These are phyloP conservation scores for Mycena capillaripes DNA, from an alignment of 768 basidiomycete genomes.

Conservation along the genomic window DNA sequence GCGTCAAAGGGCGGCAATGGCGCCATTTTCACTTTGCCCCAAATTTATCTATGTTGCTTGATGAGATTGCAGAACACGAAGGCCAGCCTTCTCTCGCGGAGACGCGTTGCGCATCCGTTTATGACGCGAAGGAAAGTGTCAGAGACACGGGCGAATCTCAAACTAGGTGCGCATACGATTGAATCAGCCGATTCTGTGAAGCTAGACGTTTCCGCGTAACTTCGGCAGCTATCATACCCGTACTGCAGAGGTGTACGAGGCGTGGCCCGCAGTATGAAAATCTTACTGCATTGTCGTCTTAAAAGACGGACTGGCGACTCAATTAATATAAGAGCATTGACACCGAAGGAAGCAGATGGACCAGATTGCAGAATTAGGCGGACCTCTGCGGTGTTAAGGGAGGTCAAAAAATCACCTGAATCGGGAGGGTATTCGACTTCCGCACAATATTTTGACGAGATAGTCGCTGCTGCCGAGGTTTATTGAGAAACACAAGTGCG, in stretches of 20 bases:
- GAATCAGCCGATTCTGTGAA: too few relatives aligned
- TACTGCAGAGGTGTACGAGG: background rate
- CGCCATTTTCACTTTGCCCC: too few relatives aligned
- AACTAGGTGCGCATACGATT: too few relatives aligned
- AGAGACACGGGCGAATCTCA: too few relatives aligned
- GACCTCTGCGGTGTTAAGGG: background rate
- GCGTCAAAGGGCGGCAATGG: too few relatives aligned
- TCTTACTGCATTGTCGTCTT: background rate
- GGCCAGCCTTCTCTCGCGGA: too few relatives aligned
- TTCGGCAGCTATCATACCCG: background rate
- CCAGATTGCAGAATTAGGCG: background rate
- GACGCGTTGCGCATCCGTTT: too few relatives aligned
- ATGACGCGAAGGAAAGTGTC: too few relatives aligned
- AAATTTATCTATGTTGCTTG: too few relatives aligned
- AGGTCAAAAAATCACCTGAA: background rate
- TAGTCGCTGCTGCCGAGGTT: background rate
- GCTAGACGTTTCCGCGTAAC: background rate
- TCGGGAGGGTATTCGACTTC: background rate
- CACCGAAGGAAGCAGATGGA: background rate
- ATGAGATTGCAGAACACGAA: too few relatives aligned
- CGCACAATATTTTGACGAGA: background rate
- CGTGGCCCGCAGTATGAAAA: background rate
- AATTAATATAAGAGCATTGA: background rate
- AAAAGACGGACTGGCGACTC: background rate
- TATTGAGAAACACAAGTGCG: background rate